Conservation (phyloP, 2,329 filamentous ascomycete species). For the Phialophora expanda region DNA sequence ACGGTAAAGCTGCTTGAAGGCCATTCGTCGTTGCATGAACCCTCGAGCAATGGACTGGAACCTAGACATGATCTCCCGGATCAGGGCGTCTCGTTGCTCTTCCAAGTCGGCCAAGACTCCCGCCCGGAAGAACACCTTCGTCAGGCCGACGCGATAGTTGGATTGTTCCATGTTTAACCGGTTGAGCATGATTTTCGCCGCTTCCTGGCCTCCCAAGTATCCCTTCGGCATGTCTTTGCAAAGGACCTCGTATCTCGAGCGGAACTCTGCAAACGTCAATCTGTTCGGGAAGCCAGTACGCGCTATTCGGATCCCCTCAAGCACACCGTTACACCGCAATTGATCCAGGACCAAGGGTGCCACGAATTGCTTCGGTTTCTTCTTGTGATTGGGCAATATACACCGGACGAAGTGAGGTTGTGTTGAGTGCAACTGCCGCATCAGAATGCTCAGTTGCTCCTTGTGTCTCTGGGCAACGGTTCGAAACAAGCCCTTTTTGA, state of each 20-base stretch:
- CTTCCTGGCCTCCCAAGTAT: slow-evolving; percentile 87
- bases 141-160: slow-evolving; percentile 90
- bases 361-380: slow-evolving; percentile 89
- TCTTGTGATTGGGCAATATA: slow-evolving; percentile 97
- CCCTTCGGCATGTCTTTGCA: slow-evolving; percentile 87
- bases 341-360: slow-evolving; percentile 94
- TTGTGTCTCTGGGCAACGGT: slow-evolving; percentile 97
- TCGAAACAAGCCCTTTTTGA: slow-evolving; percentile 96
- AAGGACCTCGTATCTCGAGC: slow-evolving; percentile 93
- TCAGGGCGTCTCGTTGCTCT: slow-evolving; percentile 90
- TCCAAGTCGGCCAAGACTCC: slow-evolving; percentile 95
- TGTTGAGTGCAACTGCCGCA: slow-evolving; percentile 91
- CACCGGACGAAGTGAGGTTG: slow-evolving; percentile 98
- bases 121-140: slow-evolving; percentile 97
- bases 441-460: slow-evolving; percentile 94
- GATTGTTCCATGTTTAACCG: slow-evolving; percentile 83
- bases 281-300: slow-evolving; percentile 96
- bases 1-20: slow-evolving; percentile 90
- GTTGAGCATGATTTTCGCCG: slow-evolving; percentile 83
- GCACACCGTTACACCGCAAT: slow-evolving; percentile 95
- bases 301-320: slow-evolving; percentile 98
- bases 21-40: slow-evolving; percentile 83
- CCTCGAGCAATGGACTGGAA: slow-evolving; percentile 94
- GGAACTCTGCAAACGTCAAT: slow-evolving; percentile 88
- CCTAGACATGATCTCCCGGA: slow-evolving; percentile 88